These are phyloP conservation scores for Xylariaceae sp. DNA, from an alignment of 2,329 filamentous ascomycete species.

Conservation along the genomic window DNA sequence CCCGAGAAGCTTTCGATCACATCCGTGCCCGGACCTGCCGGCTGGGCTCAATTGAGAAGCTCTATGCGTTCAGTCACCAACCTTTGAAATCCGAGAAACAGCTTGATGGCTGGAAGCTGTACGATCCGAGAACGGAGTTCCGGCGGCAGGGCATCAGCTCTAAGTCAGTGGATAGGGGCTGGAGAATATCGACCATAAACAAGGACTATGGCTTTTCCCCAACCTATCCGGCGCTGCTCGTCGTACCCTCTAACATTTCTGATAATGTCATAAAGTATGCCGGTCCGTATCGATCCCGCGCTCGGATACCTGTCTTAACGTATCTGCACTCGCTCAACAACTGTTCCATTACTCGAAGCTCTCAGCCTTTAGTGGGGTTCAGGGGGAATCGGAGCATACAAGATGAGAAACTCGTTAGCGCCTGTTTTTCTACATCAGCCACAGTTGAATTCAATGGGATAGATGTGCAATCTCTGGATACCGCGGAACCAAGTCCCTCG, in stretches of 20 bases:
- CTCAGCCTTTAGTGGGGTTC: slow-evolving; percentile 84
- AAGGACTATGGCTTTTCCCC: slow-evolving; percentile 84
- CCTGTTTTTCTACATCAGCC: slow-evolving; percentile 76
- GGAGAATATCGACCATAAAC: slow-evolving; percentile 90
- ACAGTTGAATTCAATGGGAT: slow-evolving; percentile 36
- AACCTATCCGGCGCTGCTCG: slow-evolving; percentile 81
- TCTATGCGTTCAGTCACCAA: slow-evolving; percentile 85
- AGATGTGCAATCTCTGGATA: slow-evolving; percentile 31
- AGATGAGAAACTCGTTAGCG: slow-evolving; percentile 87
- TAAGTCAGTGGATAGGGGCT: slow-evolving; percentile 71
- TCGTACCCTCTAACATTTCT: slow-evolving; percentile 85
- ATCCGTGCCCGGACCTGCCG: slow-evolving; percentile 78
- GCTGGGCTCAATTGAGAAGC: slow-evolving; percentile 74
- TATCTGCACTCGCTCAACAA: slow-evolving; percentile 97
- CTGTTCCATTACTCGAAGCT: slow-evolving; percentile 91
- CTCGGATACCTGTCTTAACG: slow-evolving; percentile 80
- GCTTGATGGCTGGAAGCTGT: slow-evolving; percentile 76
- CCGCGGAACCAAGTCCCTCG: slow-evolving; percentile 36
- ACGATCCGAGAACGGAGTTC: slow-evolving; percentile 82
- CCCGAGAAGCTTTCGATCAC: slow-evolving; percentile 80
- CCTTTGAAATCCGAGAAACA: slow-evolving; percentile 67
- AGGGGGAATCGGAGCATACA: slow-evolving; percentile 87
- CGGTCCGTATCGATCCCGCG: slow-evolving; percentile 78
- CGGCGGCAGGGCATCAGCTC: slow-evolving; percentile 79
- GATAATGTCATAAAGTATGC: slow-evolving; percentile 96